Conservation (phyloP, 2,329 filamentous ascomycete species). For the Penicillium expansum region DNA sequence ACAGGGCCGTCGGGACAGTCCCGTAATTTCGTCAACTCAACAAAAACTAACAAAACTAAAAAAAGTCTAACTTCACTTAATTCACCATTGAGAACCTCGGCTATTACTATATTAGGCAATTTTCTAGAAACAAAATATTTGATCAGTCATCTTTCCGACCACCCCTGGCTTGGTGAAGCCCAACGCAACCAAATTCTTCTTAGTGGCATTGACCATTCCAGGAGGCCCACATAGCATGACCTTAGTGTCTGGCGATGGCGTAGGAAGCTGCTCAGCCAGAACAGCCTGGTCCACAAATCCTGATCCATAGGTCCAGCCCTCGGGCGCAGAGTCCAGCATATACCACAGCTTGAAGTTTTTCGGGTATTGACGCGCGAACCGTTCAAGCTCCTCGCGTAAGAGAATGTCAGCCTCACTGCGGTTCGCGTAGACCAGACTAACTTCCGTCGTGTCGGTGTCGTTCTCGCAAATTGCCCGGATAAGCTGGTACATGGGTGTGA, state of each 20-base stretch:
- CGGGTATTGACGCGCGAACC: slow-evolving; percentile 51
- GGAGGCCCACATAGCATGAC: slow-evolving; percentile 62
- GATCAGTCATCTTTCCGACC: slow-evolving; percentile 53
- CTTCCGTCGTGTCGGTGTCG: slow-evolving; percentile 54
- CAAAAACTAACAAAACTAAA: neutral
- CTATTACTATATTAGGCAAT: slow-evolving; percentile 1
- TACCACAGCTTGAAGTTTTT: slow-evolving; percentile 57
- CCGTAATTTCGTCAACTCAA: neutral
- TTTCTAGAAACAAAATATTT: slow-evolving; percentile 54
- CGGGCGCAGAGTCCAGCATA: slow-evolving; percentile 50
- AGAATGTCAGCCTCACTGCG: slow-evolving; percentile 59
- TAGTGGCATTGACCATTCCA: slow-evolving; percentile 58
- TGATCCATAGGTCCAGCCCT: slow-evolving; percentile 48
- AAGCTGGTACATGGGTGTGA: slow-evolving; percentile 59
- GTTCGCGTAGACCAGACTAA: slow-evolving; percentile 61
- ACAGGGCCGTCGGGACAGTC: neutral
- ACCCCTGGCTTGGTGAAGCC: slow-evolving; percentile 54
- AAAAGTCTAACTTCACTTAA: neutral
- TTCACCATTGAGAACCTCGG: too few species aligned
- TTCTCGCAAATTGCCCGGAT: slow-evolving; percentile 64
- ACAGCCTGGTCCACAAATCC: slow-evolving; percentile 55
- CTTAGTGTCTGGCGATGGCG: slow-evolving; percentile 48
- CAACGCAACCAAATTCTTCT: slow-evolving; percentile 49
- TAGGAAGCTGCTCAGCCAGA: slow-evolving; percentile 51
- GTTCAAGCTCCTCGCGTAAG: slow-evolving; percentile 55